phyloP scores from a whole-genome alignment of 2,329 filamentous ascomycete species.

The Cercospora zeina region DNA sequence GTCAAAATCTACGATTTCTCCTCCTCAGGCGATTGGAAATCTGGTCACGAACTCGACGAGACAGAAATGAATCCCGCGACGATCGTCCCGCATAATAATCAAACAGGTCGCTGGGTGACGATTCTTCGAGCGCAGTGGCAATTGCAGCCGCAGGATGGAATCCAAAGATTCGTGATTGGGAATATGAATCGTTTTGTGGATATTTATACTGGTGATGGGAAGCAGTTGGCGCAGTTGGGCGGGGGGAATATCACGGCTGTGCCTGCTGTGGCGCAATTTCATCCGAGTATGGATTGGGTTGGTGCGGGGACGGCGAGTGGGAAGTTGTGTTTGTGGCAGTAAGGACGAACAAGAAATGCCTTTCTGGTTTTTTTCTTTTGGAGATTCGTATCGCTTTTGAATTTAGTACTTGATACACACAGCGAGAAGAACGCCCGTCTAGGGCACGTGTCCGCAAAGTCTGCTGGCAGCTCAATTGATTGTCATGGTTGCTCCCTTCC shows the following conservation, averaged over 20 bases:
- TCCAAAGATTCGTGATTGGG: conserved; percentile 86
- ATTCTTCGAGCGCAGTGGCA: conserved; percentile 91
- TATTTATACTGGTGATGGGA: conserved; percentile 76
- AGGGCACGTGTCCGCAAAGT: neutral
- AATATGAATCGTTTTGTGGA: conserved; percentile 94
- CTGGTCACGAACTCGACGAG: conserved; percentile 52
- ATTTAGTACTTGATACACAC: neutral
- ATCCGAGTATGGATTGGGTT: conserved; percentile 85
- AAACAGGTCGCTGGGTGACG: conserved; percentile 92
- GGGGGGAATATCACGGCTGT: conserved; percentile 93
- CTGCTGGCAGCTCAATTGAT: too few relatives aligned
- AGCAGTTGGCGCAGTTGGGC: conserved; percentile 83
- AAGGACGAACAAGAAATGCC: neutral
- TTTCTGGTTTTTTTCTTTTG: too few relatives aligned
- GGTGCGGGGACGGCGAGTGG: conserved; percentile 88
- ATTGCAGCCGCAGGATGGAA: conserved; percentile 69
- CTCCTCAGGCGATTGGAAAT: conserved; percentile 49
- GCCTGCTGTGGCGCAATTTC: conserved; percentile 87
- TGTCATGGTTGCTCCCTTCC: neutral
- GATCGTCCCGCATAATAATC: conserved; percentile 82
- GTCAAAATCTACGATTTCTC: conserved; percentile 86
- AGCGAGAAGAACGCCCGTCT: too few relatives aligned
- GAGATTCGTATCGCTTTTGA: neutral
- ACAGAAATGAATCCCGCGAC: conserved; percentile 68
- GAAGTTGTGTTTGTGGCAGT: conserved; percentile 80